A percentile compares a stretch with the other conserved stretches of the same genome.
Conservation (phyloP, 257 asterid genomes). For the Scutellaria baicalensis region DNA sequence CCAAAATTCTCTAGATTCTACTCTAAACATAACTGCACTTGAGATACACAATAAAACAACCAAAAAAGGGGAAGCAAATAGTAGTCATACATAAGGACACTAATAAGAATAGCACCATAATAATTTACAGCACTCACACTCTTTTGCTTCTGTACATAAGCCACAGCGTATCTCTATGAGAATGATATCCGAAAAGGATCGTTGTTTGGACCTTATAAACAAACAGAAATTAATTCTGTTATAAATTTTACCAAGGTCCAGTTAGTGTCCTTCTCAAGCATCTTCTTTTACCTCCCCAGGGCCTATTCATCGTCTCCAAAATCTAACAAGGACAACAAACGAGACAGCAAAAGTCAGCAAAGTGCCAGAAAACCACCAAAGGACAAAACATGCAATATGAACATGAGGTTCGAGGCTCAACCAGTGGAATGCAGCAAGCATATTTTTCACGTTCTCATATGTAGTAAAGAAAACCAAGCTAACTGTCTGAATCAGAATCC, state of each 20-base stretch:
- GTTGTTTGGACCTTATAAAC: conserved; percentile 4
- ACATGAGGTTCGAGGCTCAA: not conserved
- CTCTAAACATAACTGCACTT: not conserved
- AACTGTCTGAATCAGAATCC: not conserved
- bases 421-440: not conserved
- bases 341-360: not conserved
- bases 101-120: conserved; percentile 12
- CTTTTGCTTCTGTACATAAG: conserved; percentile 28
- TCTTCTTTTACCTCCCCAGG: conserved; percentile 42
- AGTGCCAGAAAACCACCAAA: not conserved
- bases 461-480: not conserved
- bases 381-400: not conserved
- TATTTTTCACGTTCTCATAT: not conserved
- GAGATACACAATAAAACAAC: not conserved
- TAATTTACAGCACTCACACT: conserved; percentile 17
- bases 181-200: conserved; percentile 18
- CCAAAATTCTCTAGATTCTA: not conserved
- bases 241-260: conserved; percentile 65
- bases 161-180: not conserved
- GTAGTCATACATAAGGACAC: conserved; percentile 5
- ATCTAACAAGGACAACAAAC: conserved; percentile 23
- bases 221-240: not conserved
- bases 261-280: conserved; percentile 80
- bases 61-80: conserved; percentile 14
- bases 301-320: conserved; percentile 43